Evolutionary conservation across 495 filamentous ascomycete species (phyloP), one percentile per base, ranked within the genome.

Genomic region (Aspergillus nanangensis): DNA sequence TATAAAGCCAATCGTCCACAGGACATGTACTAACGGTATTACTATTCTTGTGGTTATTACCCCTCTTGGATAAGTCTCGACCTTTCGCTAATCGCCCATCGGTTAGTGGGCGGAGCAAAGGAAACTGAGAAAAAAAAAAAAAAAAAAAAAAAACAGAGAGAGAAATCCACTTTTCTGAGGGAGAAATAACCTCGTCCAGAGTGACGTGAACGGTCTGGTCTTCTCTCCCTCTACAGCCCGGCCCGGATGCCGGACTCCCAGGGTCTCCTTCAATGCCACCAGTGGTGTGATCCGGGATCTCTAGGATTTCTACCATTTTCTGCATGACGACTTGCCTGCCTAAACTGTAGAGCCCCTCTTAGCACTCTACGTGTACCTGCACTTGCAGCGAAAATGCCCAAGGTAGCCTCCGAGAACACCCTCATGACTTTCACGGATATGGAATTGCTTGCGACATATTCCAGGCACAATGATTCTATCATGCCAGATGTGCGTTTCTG

Each of bases 241-340:
- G 48, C 20, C 42, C 48, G 48, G 48, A 45, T 41, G 41, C 41
- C 41, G 48, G 48, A 41, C 17, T 39, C 41, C 37, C 35, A 50
- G 41, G 41, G 48, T 45, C 27, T 24, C 13, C 37, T 32, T 15
- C 45, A 25, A 47, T 47, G 45, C 45, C 45, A 47, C 47, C 48
- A 50, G 48, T 50, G 48, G 48, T 50, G 48, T 50, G 48, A 50
- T 50, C 48, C 48, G 48, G 48, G 29, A 45, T 45, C 41, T 40
- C 27, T 19, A 40, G 34, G 42, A 38, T 38, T 23, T 35, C 21
- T 38, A 17, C 11, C 11, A 13, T 19, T 17, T 39, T 11, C 44
- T 21, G 17, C 35, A 29, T n/a, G n/a, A n/a, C n/a, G n/a, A n/a
- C n/a, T n/a, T n/a, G n/a, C n/a, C n/a, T n/a, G n/a, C n/a, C n/a